phyloP scores from a whole-genome alignment of 2,329 filamentous ascomycete species.

The Chaetoscypha palmicola region DNA sequence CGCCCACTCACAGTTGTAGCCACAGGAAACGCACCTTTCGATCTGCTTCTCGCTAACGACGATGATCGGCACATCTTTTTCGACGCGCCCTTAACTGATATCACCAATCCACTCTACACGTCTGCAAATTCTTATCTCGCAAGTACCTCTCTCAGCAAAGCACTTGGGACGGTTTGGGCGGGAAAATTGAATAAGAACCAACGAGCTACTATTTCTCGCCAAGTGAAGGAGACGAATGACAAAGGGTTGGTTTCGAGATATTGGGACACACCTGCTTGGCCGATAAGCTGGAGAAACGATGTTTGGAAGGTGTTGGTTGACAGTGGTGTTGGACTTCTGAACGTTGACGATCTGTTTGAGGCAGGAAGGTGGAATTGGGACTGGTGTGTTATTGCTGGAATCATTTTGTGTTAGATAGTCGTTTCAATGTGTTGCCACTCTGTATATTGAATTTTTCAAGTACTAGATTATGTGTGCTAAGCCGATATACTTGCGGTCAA shows the following conservation, averaged over 20 bases:
- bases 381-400: neutral
- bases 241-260: slow-evolving; percentile 48
- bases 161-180: slow-evolving; percentile 43
- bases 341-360: slow-evolving; percentile 40
- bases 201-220: slow-evolving; percentile 34
- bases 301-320: slow-evolving; percentile 46
- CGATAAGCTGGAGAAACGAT: slow-evolving; percentile 41
- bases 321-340: slow-evolving; percentile 50
- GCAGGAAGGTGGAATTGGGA: neutral
- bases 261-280: slow-evolving; percentile 52
- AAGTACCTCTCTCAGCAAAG: slow-evolving; percentile 45
- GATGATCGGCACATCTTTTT: slow-evolving; percentile 55
- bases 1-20: slow-evolving; percentile 57
- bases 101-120: slow-evolving; percentile 34
- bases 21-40: slow-evolving; percentile 55
- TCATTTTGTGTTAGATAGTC: neutral
- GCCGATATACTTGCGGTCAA: too few relatives aligned
- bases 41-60: slow-evolving; percentile 41
- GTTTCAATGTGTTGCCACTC: too few relatives aligned
- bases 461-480: too few relatives aligned
- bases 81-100: slow-evolving; percentile 49
- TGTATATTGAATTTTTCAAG: too few relatives aligned
- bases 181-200: slow-evolving; percentile 40
- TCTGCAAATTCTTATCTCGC: slow-evolving; percentile 57
- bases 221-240: slow-evolving; percentile 39